Evolutionary conservation across 108 stramenopile genomes (phyloP).

Genomic region (Nannochloropsis oceanica): DNA sequence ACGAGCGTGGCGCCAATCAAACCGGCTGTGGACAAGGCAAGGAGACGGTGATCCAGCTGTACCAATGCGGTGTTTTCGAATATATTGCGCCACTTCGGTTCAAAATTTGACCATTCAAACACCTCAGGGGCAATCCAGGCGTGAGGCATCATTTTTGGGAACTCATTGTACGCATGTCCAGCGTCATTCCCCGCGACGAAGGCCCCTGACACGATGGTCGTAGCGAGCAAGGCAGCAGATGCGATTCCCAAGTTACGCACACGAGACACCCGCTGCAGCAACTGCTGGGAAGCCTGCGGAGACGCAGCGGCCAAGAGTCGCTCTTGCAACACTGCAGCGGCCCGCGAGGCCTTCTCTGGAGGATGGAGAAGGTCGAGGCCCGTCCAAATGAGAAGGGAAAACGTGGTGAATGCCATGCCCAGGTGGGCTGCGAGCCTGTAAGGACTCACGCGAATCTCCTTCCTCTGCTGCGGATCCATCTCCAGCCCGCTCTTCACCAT

Average conservation of each 20-base stretch:
- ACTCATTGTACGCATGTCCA: conserved; percentile 87
- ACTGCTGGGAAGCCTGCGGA: conserved; percentile 6
- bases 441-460: conserved; percentile 88
- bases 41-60: conserved; percentile 87
- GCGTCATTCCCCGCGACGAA: conserved; percentile 95
- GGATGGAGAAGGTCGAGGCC: conserved; percentile 50
- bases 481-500: conserved; percentile 97
- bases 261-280: conserved; percentile 33
- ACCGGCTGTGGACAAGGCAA: conserved; percentile 65
- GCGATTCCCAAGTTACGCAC: conserved; percentile 3
- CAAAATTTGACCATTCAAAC: conserved; percentile 21
- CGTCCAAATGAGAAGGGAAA: conserved; percentile 76
- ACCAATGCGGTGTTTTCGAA: conserved; percentile 94
- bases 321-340: neutral
- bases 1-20: conserved; percentile 44
- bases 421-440: conserved; percentile 88
- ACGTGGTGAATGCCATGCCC: conserved; percentile 83
- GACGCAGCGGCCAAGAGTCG: neutral
- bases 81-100: conserved; percentile 60
- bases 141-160: conserved; percentile 69
- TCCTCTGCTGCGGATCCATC: conserved; percentile 58
- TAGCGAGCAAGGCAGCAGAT: conserved; percentile 9
- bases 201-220: conserved; percentile 78
- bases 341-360: neutral
- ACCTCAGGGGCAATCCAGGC: conserved; percentile 60